phyloP scores from a whole-genome alignment of 371 early-diverging fungal genomes.

The Zopfochytrium polystomum region DNA sequence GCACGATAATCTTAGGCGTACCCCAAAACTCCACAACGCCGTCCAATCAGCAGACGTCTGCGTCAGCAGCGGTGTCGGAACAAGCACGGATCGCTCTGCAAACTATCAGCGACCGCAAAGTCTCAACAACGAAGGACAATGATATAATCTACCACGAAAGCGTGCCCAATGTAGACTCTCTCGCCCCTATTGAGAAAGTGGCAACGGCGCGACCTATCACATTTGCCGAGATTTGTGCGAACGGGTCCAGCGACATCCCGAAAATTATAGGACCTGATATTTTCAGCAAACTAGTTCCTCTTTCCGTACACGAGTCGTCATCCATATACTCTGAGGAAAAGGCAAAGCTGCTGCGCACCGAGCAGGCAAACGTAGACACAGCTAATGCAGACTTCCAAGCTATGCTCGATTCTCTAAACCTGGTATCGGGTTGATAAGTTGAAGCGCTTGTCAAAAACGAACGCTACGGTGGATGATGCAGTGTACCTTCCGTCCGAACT shows the following conservation, averaged over 20 bases:
- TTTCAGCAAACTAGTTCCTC: slow-evolving; percentile 81
- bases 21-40: slow-evolving; percentile 17
- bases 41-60: slow-evolving; percentile 22
- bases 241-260: slow-evolving; percentile 46
- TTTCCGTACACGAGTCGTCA: slow-evolving; percentile 87
- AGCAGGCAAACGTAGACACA: slow-evolving; percentile 65
- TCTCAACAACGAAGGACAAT: slow-evolving; percentile 74
- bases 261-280: slow-evolving; percentile 67
- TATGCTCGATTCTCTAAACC: slow-evolving; percentile 78
- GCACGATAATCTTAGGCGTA: too few relatives aligned
- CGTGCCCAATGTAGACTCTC: slow-evolving; percentile 73
- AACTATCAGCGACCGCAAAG: slow-evolving; percentile 62
- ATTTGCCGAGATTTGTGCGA: slow-evolving; percentile 63
- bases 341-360: slow-evolving; percentile 76
- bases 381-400: slow-evolving; percentile 86
- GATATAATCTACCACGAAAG: slow-evolving; percentile 92
- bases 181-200: slow-evolving; percentile 78
- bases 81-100: slow-evolving; percentile 48
- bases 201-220: slow-evolving; percentile 72
- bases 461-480: slow-evolving; percentile 17
- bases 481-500: slow-evolving; percentile 59
- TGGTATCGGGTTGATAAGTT: slow-evolving; percentile 76
- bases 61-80: slow-evolving; percentile 21
- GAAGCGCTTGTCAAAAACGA: slow-evolving; percentile 36
- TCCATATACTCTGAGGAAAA: slow-evolving; percentile 93